Conservation (phyloP, 2,329 filamentous ascomycete genomes). For the Sporothrix dimorphospora region DNA sequence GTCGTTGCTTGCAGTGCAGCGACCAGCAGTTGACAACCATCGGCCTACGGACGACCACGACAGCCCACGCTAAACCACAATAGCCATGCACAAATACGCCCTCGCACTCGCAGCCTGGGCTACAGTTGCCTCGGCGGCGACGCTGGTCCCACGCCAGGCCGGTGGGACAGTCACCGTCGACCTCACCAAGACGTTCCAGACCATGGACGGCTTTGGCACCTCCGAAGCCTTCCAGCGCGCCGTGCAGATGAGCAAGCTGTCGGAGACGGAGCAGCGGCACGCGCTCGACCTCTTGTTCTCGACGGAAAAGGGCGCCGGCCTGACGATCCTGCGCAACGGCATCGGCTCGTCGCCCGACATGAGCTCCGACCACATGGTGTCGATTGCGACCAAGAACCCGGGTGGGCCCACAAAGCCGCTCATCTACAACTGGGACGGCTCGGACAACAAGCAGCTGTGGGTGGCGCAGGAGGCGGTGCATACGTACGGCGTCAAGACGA, state of each 20-base stretch:
- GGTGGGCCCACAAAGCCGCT: conserved; percentile 43
- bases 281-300: conserved; percentile 45
- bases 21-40: not conserved
- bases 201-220: conserved; percentile 50
- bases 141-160: conserved; percentile 23
- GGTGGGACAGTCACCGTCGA: conserved; percentile 42
- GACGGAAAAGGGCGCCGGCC: conserved; percentile 44
- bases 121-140: not conserved
- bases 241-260: conserved; percentile 34
- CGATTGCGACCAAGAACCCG: conserved; percentile 46
- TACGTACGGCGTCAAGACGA: conserved; percentile 40
- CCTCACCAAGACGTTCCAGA: conserved; percentile 46
- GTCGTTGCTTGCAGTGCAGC: not conserved
- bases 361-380: conserved; percentile 35
- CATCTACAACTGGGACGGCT: conserved; percentile 47
- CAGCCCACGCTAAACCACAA: not conserved
- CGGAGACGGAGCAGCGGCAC: conserved; percentile 30
- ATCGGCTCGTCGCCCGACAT: conserved; percentile 40
- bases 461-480: conserved; percentile 49
- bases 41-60: not conserved
- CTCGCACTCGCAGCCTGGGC: not conserved
- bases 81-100: not conserved
- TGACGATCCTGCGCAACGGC: conserved; percentile 48
- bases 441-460: conserved; percentile 52
- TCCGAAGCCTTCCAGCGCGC: conserved; percentile 50